phyloP scores from a whole-genome alignment of 176 grass and related monocot species.

The Secale cereale region DNA sequence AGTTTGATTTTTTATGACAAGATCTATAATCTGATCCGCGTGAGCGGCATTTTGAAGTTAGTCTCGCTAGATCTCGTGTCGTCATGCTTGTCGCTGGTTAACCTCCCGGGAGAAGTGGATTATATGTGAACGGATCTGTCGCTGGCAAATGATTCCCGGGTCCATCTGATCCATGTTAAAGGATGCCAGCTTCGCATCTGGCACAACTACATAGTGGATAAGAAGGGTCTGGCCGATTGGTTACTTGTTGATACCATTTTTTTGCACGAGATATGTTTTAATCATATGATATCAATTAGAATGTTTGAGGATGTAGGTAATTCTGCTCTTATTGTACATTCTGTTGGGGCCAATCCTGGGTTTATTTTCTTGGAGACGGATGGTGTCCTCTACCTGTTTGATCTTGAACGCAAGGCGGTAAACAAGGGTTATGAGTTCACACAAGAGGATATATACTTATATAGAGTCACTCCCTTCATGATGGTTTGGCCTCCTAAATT shows the following conservation, averaged over 20 bases:
- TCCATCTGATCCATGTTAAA: not conserved
- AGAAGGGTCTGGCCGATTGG: not conserved
- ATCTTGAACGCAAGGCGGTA: not conserved
- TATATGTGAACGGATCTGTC: not conserved
- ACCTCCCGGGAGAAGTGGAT: not conserved
- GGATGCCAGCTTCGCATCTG: not conserved
- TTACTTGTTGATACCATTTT: not conserved
- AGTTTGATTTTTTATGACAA: not conserved
- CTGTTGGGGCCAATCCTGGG: not conserved
- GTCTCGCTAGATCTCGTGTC: not conserved
- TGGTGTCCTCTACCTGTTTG: not conserved
- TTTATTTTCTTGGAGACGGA: not conserved
- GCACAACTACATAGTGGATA: not conserved
- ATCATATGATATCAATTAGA: not conserved
- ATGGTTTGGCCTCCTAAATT: slow-evolving; percentile 11
- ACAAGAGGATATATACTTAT: not conserved
- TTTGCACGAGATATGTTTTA: not conserved
- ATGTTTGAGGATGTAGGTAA: not conserved
- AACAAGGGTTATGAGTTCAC: not conserved
- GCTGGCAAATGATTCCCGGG: not conserved
- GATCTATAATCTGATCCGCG: slow-evolving; percentile 11
- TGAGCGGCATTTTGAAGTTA: not conserved
- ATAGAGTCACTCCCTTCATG: not conserved
- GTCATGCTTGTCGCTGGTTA: not conserved
- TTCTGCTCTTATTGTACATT: not conserved